Percentiles rank a stretch among this genome's conserved stretches.
Conservation (phyloP, 164 flowering plant species). For the Pachysandra terminalis region DNA sequence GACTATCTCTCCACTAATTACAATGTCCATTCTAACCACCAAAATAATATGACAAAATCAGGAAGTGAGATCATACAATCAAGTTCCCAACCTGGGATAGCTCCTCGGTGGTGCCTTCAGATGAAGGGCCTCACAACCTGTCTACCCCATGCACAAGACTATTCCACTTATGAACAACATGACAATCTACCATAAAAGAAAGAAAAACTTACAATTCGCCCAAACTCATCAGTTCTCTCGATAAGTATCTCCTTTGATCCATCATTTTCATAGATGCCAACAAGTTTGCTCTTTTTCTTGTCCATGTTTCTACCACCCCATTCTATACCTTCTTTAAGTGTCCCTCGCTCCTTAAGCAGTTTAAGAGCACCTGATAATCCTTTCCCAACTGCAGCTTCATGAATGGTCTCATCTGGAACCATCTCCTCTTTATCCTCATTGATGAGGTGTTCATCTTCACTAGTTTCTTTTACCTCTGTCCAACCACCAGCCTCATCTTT, state of each 20-base stretch:
- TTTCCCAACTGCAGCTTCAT: slow-evolving; percentile 63
- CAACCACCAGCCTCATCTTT: slow-evolving; percentile 62
- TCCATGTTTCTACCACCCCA: slow-evolving; percentile 88
- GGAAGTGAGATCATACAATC: neutral
- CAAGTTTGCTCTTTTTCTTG: slow-evolving; percentile 78
- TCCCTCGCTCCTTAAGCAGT: slow-evolving; percentile 63
- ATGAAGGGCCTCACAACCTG: neutral
- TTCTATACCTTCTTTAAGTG: slow-evolving; percentile 65
- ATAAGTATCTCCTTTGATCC: slow-evolving; percentile 49
- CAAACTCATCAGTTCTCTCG: slow-evolving; percentile 72
- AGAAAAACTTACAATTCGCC: slow-evolving; percentile 48
- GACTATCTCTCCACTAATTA: neutral
- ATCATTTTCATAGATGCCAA: slow-evolving; percentile 45
- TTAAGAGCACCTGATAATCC: slow-evolving; percentile 60
- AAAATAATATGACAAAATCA: too few species aligned
- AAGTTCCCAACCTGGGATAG: neutral
- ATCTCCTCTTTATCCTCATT: slow-evolving; percentile 46
- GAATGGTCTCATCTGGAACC: slow-evolving; percentile 54
- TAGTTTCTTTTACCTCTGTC: slow-evolving; percentile 57
- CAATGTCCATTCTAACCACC: too few species aligned
- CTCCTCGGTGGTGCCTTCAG: neutral
- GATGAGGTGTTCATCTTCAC: slow-evolving; percentile 37
- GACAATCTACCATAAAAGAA: neutral
- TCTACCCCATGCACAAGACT: neutral
- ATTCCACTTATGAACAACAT: neutral